These are phyloP conservation scores for Nicotiana tabacum DNA, from an alignment of 257 asterid genomes.

Conservation along the genomic window DNA sequence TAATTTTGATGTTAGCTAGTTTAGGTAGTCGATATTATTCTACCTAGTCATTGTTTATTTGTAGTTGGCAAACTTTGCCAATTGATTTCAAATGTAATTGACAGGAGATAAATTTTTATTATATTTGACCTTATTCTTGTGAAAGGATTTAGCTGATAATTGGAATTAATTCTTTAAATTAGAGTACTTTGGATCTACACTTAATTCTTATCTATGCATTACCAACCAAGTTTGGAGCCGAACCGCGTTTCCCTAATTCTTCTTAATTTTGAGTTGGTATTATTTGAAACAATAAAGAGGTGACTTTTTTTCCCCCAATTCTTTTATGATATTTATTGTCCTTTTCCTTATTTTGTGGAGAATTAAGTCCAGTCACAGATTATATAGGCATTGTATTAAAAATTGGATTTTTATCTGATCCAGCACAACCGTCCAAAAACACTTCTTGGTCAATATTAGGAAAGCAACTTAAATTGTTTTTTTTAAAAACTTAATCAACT, in stretches of 20 bases:
- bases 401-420: constrained; percentile 3
- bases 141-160: background rate
- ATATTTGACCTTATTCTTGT: background rate
- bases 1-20: too few relatives aligned
- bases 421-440: constrained; percentile 32
- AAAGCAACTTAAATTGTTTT: constrained; percentile 11
- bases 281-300: background rate
- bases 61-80: background rate
- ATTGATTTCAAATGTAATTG: background rate
- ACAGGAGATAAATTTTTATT: background rate
- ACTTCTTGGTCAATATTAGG: constrained; percentile 37
- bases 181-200: background rate
- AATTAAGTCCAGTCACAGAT: background rate
- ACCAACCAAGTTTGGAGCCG: background rate
- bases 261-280: background rate
- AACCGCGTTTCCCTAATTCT: background rate
- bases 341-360: background rate
- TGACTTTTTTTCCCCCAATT: background rate
- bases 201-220: background rate
- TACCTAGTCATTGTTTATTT: background rate
- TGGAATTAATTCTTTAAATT: background rate
- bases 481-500: background rate
- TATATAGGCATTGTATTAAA: background rate
- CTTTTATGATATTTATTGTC: background rate
- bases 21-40: background rate